phyloP scores from a whole-genome alignment of 2,329 filamentous ascomycete species.

The Atkinsonella hypoxylon region DNA sequence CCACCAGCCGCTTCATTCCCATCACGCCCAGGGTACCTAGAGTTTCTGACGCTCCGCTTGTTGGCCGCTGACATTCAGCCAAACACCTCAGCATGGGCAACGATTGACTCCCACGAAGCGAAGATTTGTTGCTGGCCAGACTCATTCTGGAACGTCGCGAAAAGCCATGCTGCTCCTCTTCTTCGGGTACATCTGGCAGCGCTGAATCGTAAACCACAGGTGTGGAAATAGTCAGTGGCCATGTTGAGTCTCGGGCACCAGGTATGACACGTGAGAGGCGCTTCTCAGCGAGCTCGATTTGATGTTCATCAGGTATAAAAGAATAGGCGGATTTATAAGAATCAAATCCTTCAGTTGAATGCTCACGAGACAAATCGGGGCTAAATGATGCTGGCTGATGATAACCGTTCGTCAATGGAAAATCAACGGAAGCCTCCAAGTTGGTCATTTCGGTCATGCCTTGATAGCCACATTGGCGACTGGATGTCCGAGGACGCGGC shows the following conservation, averaged over 20 bases:
- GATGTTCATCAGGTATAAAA: neutral
- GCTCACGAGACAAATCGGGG: constrained; percentile 13
- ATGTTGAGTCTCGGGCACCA: constrained; percentile 29
- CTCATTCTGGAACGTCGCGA: constrained; percentile 30
- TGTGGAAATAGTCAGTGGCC: constrained; percentile 22
- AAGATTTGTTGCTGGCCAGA: constrained; percentile 35
- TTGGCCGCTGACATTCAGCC: constrained; percentile 26
- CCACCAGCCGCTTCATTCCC: constrained; percentile 10
- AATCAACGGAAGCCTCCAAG: constrained; percentile 26
- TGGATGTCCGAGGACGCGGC: constrained; percentile 42
- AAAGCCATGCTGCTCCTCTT: constrained; percentile 39
- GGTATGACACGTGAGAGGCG: constrained; percentile 28
- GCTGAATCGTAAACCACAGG: constrained; percentile 26
- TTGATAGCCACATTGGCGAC: constrained; percentile 37
- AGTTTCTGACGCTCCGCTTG: constrained; percentile 41
- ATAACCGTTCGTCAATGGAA: constrained; percentile 32
- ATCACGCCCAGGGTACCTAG: constrained; percentile 32
- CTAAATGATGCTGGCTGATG: constrained; percentile 32
- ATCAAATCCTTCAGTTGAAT: neutral
- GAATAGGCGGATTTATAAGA: neutral
- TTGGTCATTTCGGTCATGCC: constrained; percentile 25
- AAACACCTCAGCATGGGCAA: constrained; percentile 41
- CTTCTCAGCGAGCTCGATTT: constrained; percentile 6
- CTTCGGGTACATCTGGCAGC: constrained; percentile 49
- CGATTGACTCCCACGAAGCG: constrained; percentile 42